Base-by-base conservation (phyloP, 306 rosid genomes). In the Alnus glutinosa region DNA sequence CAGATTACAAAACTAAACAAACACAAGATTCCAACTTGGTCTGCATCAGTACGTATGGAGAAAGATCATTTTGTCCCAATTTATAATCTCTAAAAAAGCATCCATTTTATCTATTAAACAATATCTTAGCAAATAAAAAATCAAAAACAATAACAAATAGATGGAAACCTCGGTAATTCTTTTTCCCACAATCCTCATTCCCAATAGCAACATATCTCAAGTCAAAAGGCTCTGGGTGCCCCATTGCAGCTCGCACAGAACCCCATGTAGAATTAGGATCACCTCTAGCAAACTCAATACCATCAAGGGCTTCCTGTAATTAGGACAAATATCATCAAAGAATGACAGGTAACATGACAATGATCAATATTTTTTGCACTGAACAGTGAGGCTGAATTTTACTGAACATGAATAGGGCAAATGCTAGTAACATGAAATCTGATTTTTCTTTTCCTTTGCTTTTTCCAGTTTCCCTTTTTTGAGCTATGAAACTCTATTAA, bases 241-340 rank as follows among this genome's bases (percentile, higher is more conserved):
- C 97, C 98, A 93, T 87, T 15, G 83, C 28, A 77, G 90, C 97
- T 80, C 98, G 90, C 47, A 89, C 11, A 34, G 92, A 84, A 32
- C 97, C 98, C 97, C 98, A 94, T 58, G 62, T 74, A 49, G 98
- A 90, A 28, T 32, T 52, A 5, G 91, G 75, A 66, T 69, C 78
- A n/a, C 97, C 98, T 85, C 87, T 92, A 0, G 98, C 98, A 83
- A 94, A 94, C 85, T 94, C 97, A 34, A 94, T 77, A 70, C 98
- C 92, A 50, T 94, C 97, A 77, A 94, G 97, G 82, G 97, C 98
- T 86, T 94, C 98, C 98, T 94, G 70, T 15, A 81, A 77, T 67
- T 68, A 39, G 13, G 63, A 70, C 77, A 39, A 46, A 61, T 2
- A 16, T 28, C 52, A 57, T 78, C 50, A 66, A 30, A 81, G 75